Evolutionary conservation across 305 asterid species (phyloP).

Genomic region (Fraxinus albicans): DNA sequence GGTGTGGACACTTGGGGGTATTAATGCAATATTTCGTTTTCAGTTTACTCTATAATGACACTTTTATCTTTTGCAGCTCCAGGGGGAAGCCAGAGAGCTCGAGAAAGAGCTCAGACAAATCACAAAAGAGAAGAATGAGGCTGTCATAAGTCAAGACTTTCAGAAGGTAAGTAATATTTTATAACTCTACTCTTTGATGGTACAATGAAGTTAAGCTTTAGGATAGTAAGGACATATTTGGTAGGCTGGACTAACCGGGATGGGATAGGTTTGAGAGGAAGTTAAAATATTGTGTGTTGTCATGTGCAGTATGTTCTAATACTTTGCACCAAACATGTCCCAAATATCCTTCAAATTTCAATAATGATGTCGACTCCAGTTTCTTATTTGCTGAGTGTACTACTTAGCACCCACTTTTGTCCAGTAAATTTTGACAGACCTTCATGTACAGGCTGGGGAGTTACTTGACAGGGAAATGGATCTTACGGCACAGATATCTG

Average conservation of each 20-base stretch:
- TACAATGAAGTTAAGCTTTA: not conserved
- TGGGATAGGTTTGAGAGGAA: not conserved
- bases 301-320: not conserved
- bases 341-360: not conserved
- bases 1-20: slow-evolving; percentile 41
- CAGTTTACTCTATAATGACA: slow-evolving; percentile 17
- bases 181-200: not conserved
- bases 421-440: not conserved
- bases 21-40: not conserved
- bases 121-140: slow-evolving; percentile 91
- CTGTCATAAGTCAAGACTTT: slow-evolving; percentile 87
- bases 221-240: not conserved
- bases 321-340: not conserved
- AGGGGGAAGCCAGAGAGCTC: slow-evolving; percentile 93
- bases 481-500: slow-evolving; percentile 81
- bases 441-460: slow-evolving; percentile 71
- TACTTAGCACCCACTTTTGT: not conserved
- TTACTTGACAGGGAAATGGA: slow-evolving; percentile 93
- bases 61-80: slow-evolving; percentile 54
- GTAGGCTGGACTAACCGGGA: not conserved
- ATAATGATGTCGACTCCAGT: not conserved
- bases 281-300: not conserved
- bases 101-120: slow-evolving; percentile 95
- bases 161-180: slow-evolving; percentile 56
- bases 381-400: not conserved